Evolutionary conservation across 139 green algal species (phyloP).

Genomic region (Trebouxia sp.): DNA sequence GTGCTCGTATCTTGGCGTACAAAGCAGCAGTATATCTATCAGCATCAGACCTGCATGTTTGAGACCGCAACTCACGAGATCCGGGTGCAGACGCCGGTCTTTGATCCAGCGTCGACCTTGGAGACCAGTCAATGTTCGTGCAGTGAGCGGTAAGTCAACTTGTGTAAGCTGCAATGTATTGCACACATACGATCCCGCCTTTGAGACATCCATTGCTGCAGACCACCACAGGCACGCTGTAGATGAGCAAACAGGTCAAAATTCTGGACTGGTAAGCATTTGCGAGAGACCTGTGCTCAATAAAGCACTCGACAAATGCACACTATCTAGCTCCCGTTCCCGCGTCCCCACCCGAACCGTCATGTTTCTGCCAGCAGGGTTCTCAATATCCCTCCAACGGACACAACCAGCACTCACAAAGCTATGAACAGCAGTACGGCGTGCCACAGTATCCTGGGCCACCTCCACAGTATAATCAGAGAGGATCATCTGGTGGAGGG

Average conservation of each 20-base stretch:
- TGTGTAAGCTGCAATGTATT: no score
- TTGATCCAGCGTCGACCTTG: constrained; percentile 7
- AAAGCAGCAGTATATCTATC: not conserved
- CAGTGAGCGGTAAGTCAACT: not conserved
- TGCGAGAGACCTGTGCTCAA: no score
- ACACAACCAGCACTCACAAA: not conserved
- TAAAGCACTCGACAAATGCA: no score
- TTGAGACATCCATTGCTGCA: not conserved
- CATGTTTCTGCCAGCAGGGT: not conserved
- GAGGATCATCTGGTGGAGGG: not conserved
- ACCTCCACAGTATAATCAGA: constrained; percentile 6
- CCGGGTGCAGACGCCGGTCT: not conserved
- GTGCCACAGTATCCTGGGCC: constrained; percentile 10
- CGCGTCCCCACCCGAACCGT: no score
- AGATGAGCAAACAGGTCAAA: not conserved
- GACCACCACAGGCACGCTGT: not conserved
- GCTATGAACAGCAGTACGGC: not conserved
- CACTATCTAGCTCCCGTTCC: no score
- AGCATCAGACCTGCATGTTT: no score
- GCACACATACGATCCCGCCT: no score
- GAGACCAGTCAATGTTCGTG: not conserved
- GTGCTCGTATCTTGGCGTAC: no score
- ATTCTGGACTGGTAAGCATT: no score
- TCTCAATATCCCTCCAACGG: not conserved
- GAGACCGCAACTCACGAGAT: not conserved